Conservation (phyloP, 2,329 filamentous ascomycete genomes). For the Microdochium paspali region DNA sequence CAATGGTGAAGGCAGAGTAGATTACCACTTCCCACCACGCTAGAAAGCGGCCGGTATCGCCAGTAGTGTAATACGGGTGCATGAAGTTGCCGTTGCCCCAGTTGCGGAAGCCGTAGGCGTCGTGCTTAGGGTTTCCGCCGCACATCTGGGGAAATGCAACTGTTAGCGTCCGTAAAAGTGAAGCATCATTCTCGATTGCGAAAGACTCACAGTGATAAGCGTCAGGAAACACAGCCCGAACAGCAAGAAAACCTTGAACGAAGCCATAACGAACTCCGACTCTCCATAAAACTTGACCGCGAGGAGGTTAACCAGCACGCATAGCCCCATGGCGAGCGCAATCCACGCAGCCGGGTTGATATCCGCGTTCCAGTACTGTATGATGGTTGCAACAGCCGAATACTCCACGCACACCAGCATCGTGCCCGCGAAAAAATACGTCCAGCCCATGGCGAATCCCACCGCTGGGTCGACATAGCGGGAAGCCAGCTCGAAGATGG, state of each 20-base stretch:
- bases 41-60: conserved; percentile 45
- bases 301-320: conserved; percentile 35
- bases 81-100: conserved; percentile 18
- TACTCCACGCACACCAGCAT: conserved; percentile 37
- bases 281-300: conserved; percentile 35
- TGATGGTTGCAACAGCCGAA: conserved; percentile 32
- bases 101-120: conserved; percentile 46
- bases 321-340: conserved; percentile 33
- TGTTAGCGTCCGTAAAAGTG: background rate
- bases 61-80: conserved; percentile 14
- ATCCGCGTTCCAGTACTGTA: conserved; percentile 30
- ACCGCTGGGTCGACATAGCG: conserved; percentile 48
- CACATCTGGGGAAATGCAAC: background rate
- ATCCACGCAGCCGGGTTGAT: conserved; percentile 39
- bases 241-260: conserved; percentile 33
- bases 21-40: conserved; percentile 40
- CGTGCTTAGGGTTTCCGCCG: conserved; percentile 48
- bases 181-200: background rate
- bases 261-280: conserved; percentile 47
- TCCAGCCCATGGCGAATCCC: conserved; percentile 12
- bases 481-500: conserved; percentile 43
- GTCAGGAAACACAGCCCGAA: conserved; percentile 50
- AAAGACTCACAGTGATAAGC: conserved; percentile 47
- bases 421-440: conserved; percentile 36
- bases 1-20: conserved; percentile 48